phyloP scores from a whole-genome alignment of 768 basidiomycete genomes.

The Xanthoconium purpureum region DNA sequence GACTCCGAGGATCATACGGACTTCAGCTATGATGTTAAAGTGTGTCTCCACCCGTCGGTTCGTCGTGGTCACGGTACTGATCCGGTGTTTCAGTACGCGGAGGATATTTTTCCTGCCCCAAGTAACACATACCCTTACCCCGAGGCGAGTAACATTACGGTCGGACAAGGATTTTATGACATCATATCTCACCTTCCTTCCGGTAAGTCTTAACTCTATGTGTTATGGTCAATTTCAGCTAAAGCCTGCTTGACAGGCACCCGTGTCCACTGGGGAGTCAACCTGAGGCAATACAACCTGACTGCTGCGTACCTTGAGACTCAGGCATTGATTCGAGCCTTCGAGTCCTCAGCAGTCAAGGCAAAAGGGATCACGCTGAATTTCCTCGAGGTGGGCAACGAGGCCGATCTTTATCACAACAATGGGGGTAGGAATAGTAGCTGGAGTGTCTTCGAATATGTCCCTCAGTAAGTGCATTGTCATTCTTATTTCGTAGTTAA shows the following conservation, averaged over 20 bases:
- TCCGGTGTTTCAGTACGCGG: slow-evolving; percentile 36
- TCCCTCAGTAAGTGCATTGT: slow-evolving; percentile 42
- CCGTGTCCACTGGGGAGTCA: slow-evolving; percentile 64
- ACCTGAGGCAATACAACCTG: slow-evolving; percentile 54
- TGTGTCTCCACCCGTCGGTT: slow-evolving; percentile 12
- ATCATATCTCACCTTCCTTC: slow-evolving; percentile 50
- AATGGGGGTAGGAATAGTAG: slow-evolving; percentile 41
- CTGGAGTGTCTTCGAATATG: slow-evolving; percentile 46
- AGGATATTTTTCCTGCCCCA: slow-evolving; percentile 48
- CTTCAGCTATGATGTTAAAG: slow-evolving; percentile 48
- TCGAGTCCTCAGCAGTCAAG: slow-evolving; percentile 39
- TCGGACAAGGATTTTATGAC: slow-evolving; percentile 55
- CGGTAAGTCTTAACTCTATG: slow-evolving; percentile 30
- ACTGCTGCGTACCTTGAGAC: slow-evolving; percentile 49
- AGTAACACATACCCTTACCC: slow-evolving; percentile 57
- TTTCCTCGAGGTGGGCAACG: slow-evolving; percentile 62
- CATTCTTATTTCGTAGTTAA: background rate
- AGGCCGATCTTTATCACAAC: slow-evolving; percentile 52
- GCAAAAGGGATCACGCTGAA: slow-evolving; percentile 47
- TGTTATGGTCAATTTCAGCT: background rate
- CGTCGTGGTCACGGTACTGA: background rate
- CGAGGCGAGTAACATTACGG: slow-evolving; percentile 58
- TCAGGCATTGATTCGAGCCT: slow-evolving; percentile 46
- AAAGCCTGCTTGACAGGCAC: slow-evolving; percentile 41
- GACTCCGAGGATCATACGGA: slow-evolving; percentile 57